Evolutionary conservation across 176 grass and related monocot genomes (phyloP).

Genomic region (Oryza australiensis): DNA sequence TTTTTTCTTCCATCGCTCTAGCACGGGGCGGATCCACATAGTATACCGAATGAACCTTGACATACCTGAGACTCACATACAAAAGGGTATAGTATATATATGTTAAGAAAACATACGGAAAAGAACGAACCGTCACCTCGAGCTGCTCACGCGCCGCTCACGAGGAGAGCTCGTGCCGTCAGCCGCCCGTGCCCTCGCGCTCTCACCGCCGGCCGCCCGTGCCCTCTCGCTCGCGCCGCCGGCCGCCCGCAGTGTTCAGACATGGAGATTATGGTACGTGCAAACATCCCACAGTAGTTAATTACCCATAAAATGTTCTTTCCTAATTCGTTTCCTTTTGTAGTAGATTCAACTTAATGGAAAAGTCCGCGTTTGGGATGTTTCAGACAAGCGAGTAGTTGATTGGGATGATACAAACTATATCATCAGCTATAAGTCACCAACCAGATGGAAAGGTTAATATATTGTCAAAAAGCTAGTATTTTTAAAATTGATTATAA

Average conservation of each 20-base stretch:
- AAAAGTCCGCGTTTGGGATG: conserved; percentile 74
- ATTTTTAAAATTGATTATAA: background rate
- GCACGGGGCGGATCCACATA: too few species aligned
- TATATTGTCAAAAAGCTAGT: background rate
- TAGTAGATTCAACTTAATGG: background rate
- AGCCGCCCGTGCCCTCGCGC: too few species aligned
- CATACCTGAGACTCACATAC: too few species aligned
- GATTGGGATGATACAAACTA: conserved; percentile 63
- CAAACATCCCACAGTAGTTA: background rate
- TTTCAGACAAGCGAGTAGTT: conserved; percentile 66
- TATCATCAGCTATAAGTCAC: conserved; percentile 65
- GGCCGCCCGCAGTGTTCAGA: conserved; percentile 60
- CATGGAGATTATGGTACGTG: conserved; percentile 72
- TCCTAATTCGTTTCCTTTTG: background rate
- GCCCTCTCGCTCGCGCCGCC: too few species aligned
- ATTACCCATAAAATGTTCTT: background rate
- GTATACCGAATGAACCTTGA: too few species aligned
- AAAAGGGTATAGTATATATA: too few species aligned
- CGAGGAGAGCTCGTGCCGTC: too few species aligned
- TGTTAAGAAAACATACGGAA: too few species aligned
- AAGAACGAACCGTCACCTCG: too few species aligned
- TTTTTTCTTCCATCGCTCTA: too few species aligned
- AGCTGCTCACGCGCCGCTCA: too few species aligned
- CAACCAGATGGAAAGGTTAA: conserved; percentile 70
- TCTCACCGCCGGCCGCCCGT: too few species aligned